phyloP scores from a whole-genome alignment of 352 stramenopile genomes.

The Phytophthora macrochlamydospora region DNA sequence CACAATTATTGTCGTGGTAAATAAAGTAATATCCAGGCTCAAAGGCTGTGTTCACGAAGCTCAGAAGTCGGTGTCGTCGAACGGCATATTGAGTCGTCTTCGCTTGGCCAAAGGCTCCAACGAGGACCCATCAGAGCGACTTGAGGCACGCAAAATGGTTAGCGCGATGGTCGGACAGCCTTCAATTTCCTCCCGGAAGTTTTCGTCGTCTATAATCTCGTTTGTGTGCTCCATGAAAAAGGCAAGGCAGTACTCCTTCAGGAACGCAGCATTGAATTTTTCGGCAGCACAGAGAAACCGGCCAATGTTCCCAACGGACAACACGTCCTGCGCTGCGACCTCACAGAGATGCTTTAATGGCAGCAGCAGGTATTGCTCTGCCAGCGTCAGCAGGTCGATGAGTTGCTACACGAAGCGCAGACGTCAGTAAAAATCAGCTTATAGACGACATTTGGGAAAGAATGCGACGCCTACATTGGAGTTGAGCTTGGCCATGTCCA shows the following conservation, averaged over 20 bases:
- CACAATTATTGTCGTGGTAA: conserved; percentile 35
- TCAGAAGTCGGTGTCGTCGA: conserved; percentile 77
- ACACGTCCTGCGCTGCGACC: conserved; percentile 66
- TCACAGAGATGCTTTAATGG: conserved; percentile 83
- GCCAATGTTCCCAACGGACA: conserved; percentile 78
- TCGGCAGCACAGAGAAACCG: conserved; percentile 81
- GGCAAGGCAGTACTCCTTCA: conserved; percentile 84
- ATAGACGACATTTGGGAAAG: background rate
- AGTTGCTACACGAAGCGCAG: conserved; percentile 59
- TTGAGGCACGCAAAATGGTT: conserved; percentile 74
- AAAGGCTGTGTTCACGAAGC: conserved; percentile 10
- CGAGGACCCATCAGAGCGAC: conserved; percentile 31
- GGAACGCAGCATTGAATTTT: conserved; percentile 82
- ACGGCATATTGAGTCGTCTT: conserved; percentile 83
- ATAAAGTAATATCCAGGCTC: conserved; percentile 34
- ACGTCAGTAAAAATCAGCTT: conserved; percentile 8
- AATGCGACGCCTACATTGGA: conserved; percentile 54
- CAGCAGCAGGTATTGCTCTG: conserved; percentile 82
- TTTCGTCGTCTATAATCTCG: conserved; percentile 85
- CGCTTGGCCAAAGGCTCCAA: conserved; percentile 63
- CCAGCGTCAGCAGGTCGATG: conserved; percentile 80
- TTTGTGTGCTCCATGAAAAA: conserved; percentile 80
- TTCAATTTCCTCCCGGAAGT: conserved; percentile 84
- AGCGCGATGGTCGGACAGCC: conserved; percentile 75
- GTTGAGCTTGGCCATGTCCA: conserved; percentile 76